These are phyloP conservation scores for Fusarium subglutinans DNA, from an alignment of 2,329 filamentous ascomycete genomes.

Conservation along the genomic window DNA sequence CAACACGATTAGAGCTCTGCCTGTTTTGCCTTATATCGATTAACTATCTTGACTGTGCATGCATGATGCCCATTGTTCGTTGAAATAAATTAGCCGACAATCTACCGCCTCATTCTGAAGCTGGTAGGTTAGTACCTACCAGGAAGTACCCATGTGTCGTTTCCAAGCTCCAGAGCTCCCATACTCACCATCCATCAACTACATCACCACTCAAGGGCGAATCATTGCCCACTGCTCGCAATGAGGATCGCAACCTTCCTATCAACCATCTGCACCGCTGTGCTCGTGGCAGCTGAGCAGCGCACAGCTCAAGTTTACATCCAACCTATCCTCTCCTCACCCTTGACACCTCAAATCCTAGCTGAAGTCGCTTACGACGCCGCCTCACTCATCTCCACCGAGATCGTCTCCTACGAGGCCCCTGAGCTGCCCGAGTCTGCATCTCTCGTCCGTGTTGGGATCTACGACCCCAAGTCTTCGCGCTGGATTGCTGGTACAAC, in stretches of 20 bases:
- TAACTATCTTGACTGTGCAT: neutral
- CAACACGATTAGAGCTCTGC: neutral
- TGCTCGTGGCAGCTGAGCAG: conserved; percentile 51
- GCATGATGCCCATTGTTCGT: neutral
- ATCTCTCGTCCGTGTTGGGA: conserved; percentile 65
- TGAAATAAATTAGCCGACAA: conserved; percentile 32
- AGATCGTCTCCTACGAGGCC: conserved; percentile 64
- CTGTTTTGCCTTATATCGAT: neutral
- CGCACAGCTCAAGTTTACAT: conserved; percentile 63
- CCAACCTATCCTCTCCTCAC: conserved; percentile 56
- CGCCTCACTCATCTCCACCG: conserved; percentile 53
- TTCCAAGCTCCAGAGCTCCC: conserved; percentile 19
- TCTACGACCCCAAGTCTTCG: conserved; percentile 59
- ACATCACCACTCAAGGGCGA: neutral
- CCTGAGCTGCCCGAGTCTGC: conserved; percentile 60
- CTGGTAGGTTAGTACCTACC: neutral
- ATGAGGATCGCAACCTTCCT: conserved; percentile 57
- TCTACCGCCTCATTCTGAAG: conserved; percentile 24
- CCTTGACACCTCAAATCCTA: conserved; percentile 53
- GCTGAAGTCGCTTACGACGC: conserved; percentile 67
- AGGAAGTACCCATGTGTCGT: conserved; percentile 29
- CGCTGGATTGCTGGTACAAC: conserved; percentile 66
- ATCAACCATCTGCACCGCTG: conserved; percentile 54
- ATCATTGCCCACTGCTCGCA: neutral
- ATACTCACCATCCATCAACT: conserved; percentile 1